Evolutionary conservation across 2,329 filamentous ascomycete genomes (phyloP), one percentile per base, ranked within the genome.

Genomic region (Claviceps citrina): DNA sequence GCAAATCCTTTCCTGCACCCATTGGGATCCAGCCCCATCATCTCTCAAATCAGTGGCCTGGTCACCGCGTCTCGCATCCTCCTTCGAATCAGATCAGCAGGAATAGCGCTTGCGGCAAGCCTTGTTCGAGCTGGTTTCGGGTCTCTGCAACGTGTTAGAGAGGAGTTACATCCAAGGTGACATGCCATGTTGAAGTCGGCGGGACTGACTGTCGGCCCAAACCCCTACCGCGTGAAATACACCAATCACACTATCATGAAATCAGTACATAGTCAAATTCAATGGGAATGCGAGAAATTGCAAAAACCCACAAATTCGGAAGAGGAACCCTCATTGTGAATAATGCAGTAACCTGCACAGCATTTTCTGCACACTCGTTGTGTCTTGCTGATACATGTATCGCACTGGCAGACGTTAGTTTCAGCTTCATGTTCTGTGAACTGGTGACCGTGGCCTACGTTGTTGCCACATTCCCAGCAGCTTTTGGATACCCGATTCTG

Each of bases 391-490:
- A 85, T 84, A 61, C 87, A 95, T 30, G 74, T 70, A 38, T 73
- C 70, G 56, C 87, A 94, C 78, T 86, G 47, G 3, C 15, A 8
- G 16, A 36, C 19, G 27, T 26, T 15, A 22, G 38, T 30, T 38
- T 44, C 48, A 32, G 8, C 18, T 9, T 13, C 6, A 47, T 25
- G 27, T 8, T n/a, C 22, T 13, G 33, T 5, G 25, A 8, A 13
- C n/a, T 31, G 15, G 32, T 20, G 5, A 1, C 16, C 4, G 13
- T 10, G 10, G 56, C 75, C 64, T 62, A 85, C 81, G 44, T 83
- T 89, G 46, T 73, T 74, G 38, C 84, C 85, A 57, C 86, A 94
- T 58, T 87, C 85, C 71, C 84, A 91, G 63, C 86, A 94, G 52
- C 85, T 74, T 50, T 63, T 66, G 12, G 73, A 76, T 54, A 83